Base-by-base conservation (phyloP, 2,329 filamentous ascomycete genomes). In the Monosporascus sp. region DNA sequence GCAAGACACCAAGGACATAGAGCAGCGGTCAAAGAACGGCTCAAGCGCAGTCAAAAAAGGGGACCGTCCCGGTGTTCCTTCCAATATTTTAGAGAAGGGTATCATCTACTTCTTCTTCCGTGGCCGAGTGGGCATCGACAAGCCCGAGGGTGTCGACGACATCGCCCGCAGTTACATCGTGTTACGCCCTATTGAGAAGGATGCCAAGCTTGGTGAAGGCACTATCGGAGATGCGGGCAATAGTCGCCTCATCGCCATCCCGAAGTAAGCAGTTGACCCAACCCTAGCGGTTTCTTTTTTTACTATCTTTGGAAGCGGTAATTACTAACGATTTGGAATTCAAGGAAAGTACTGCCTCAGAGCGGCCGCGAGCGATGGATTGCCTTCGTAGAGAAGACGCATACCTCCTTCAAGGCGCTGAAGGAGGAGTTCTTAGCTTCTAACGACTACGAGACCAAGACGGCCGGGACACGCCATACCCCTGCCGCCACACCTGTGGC, bases 31-130 rank as follows among this genome's bases (percentile, higher is more conserved):
- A 9, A 58, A 61, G 25, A 59, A 54, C 17, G 61, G 67, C 17
- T 60, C 52, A 27, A 55, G 39, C 46, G 57, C 64, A 20, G 53
- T 69, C 6, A 59, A 72, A 22, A 63, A 69, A 6, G 58, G 65
- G 14, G 64, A 63, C n/a, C 71, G 70, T 36, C 53, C 68, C 4
- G 63, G 61, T 17, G 65, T 75, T 1, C 72, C 76, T 0, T 74
- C 79, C 0, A 78, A 62, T 48, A 83, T 96, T 24, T 77, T 95
- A 2, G 91, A 97, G 65, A 96, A 94, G 64, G 91, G 91, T 3
- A 81, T 94, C 61, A 85, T 96, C 60, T 96, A 96, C 75, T 96
- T 96, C 78, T 95, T 96, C 75, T 86, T 88, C 62, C 85, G 91
- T 18, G 84, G 84, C 7, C 85, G 90, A 14, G 89, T 96, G 38